Evolutionary conservation across 2,329 filamentous ascomycete species (phyloP).

Genomic region (Diatrype stigma): DNA sequence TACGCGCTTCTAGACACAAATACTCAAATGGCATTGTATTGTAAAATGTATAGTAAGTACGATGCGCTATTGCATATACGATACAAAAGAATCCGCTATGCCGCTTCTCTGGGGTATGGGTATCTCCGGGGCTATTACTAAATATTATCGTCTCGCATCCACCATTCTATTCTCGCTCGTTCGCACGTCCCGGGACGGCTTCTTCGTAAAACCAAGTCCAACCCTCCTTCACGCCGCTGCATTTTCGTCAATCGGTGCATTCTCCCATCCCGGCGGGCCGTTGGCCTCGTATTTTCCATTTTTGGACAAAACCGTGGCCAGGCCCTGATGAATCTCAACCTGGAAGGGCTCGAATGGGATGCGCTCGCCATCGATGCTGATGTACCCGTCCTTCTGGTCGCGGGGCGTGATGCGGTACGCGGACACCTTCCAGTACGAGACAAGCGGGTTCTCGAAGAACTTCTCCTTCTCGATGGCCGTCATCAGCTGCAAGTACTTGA

Average conservation of each 20-base stretch:
- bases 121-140: slow-evolving; percentile 4
- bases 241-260: slow-evolving; percentile 4
- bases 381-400: slow-evolving; percentile 69
- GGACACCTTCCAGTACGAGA: slow-evolving; percentile 79
- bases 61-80: too few relatives aligned
- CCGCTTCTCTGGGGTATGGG: slow-evolving; percentile 1
- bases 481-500: slow-evolving; percentile 66
- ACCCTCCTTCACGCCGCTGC: too few relatives aligned
- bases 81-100: too few relatives aligned
- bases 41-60: too few relatives aligned
- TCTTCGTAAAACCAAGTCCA: too few relatives aligned
- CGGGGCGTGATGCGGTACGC: slow-evolving; percentile 82
- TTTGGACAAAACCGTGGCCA: slow-evolving; percentile 83
- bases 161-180: too few relatives aligned
- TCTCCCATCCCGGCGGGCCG: slow-evolving; percentile 51
- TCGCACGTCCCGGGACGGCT: too few relatives aligned
- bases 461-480: slow-evolving; percentile 66
- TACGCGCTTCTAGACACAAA: too few relatives aligned
- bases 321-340: slow-evolving; percentile 76
- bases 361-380: slow-evolving; percentile 90
- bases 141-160: slow-evolving; percentile 1
- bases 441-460: slow-evolving; percentile 75
- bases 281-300: slow-evolving; percentile 66
- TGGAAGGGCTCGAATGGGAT: slow-evolving; percentile 88
- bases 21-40: too few relatives aligned